Evolutionary conservation across 805 yeast genomes (phyloP), one percentile per base, ranked within the genome.

Genomic region (Kodamaea sagamina): DNA sequence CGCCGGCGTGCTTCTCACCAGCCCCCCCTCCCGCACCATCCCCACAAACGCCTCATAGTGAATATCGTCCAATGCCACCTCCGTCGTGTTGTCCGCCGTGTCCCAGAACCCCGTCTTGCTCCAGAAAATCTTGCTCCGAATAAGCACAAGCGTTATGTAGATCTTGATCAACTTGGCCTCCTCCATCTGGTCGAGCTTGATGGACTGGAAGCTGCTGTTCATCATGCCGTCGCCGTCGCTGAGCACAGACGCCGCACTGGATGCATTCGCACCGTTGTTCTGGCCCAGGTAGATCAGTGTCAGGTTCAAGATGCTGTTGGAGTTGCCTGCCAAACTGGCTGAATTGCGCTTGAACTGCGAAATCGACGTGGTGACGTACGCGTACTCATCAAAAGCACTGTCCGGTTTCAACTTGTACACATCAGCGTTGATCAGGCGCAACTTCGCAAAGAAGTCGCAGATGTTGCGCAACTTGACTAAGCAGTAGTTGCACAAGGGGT

Each of bases 401-500:
- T 52, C 57, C 16, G 53, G 68, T 41, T 74, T 76, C 32, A 83
- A 59, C 57, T 81, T 78, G 78, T 88, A 84, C 8, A 83, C 67
- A 47, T 71, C 67, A 37, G 66, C 54, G 47, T 71, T 65, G 31
- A 90, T 66, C 18, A 83, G 72, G 53, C 95, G 75, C 50, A 92
- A 62, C 52, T 84, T 84, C 31, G 89, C 86, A 57, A 88, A 80
- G 47, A 88, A 76, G 46, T 90, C 96, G 62, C 97, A 88, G 1
- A 85, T 78, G 45, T 86, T 81, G 55, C 98, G 78, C 39, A 89
- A 73, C 56, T 88, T 82, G 42, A 82, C 72, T 36, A 93, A 73
- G 64, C 98, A 92, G 53, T 81, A 82, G 47, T 84, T 82, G 59
- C 97, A 92, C 25, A 90, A 69, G 11, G 95, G 86, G 55, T 84